Percentiles rank a stretch among this genome's conserved stretches.
phyloP scores from a whole-genome alignment of 805 yeast genomes.

The Isabelozyma gotoi region DNA sequence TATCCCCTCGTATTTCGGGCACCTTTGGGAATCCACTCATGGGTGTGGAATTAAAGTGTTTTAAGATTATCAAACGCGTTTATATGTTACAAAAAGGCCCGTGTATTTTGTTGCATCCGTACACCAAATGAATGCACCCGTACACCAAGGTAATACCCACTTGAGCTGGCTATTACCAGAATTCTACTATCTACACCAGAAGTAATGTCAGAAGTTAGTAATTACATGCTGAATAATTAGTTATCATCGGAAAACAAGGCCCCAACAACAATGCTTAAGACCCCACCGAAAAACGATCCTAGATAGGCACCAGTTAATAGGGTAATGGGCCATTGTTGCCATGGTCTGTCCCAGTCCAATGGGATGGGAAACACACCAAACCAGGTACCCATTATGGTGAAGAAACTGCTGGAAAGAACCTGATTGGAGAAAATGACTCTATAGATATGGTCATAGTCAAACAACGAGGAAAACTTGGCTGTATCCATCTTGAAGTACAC shows the following conservation, averaged over 20 bases:
- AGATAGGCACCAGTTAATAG: constrained; percentile 72
- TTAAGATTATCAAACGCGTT: too few relatives aligned
- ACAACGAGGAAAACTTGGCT: constrained; percentile 25
- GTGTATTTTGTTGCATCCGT: too few relatives aligned
- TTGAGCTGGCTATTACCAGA: too few relatives aligned
- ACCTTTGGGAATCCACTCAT: constrained; percentile 27
- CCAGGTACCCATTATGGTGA: constrained; percentile 71
- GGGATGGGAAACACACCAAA: constrained; percentile 92
- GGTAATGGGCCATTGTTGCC: constrained; percentile 97
- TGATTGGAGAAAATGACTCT: constrained; percentile 22
- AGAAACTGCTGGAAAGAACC: constrained; percentile 24
- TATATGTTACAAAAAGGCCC: too few relatives aligned
- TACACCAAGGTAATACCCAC: too few relatives aligned
- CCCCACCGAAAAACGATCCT: constrained; percentile 69
- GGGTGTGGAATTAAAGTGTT: not conserved
- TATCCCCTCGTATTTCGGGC: constrained; percentile 38
- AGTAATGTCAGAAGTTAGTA: too few relatives aligned
- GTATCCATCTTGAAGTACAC: constrained; percentile 53
- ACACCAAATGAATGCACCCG: too few relatives aligned
- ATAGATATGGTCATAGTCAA: constrained; percentile 19
- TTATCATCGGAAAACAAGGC: constrained; percentile 1
- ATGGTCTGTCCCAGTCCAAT: constrained; percentile 94
- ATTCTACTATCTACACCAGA: too few relatives aligned
- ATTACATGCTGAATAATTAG: not conserved
- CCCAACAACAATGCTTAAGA: constrained; percentile 6